Base-by-base conservation (phyloP, 83 land plant genomes). In the Larix sibirica region DNA sequence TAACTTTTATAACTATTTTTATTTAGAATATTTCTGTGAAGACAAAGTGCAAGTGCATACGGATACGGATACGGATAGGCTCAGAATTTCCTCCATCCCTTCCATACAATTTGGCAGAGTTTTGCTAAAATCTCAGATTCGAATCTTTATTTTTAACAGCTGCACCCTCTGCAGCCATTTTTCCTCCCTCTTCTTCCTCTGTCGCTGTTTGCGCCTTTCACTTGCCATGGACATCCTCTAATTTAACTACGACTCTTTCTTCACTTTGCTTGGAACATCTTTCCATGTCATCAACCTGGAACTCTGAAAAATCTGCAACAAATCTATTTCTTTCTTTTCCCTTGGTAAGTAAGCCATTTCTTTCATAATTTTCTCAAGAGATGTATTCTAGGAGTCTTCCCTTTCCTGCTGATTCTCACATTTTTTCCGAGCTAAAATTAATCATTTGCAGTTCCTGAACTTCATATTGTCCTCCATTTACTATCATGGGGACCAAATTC, bases 111-210 rank as follows among this genome's bases (percentile, higher is more conserved):
- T 28, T 28, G 28, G 28, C 28, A 28, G 28, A 28, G 28, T 28
- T 28, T 28, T 28, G 28, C 28, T 28, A 28, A 28, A 28, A 28
- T 28, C 28, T 28, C 28, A 28, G 28, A 28, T 28, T 28, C 28
- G 28, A 28, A 28, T 28, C 28, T 28, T 28, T 28, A 28, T 28
- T 28, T 81, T 67, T 84, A 63, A 88, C 89, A 40, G 91, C 86
- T 24, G 80, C 81, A 79, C 76, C 87, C 80, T 86, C 92, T 8
- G 88, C 90, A 76, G 85, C 26, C 81, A 87, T 68, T 81, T 81
- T 79, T 63, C 85, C 83, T 61, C 86, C 31, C 81, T 83, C 82
- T 44, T 85, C 78, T 81, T 83, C 70, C 82, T 84, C 70, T 92
- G 90, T 60, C 65, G 6, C 23, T 36, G 75, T 40, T 40, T 70